phyloP scores from a whole-genome alignment of 2,329 filamentous ascomycete genomes.

The Pyrenochaeta sp. region DNA sequence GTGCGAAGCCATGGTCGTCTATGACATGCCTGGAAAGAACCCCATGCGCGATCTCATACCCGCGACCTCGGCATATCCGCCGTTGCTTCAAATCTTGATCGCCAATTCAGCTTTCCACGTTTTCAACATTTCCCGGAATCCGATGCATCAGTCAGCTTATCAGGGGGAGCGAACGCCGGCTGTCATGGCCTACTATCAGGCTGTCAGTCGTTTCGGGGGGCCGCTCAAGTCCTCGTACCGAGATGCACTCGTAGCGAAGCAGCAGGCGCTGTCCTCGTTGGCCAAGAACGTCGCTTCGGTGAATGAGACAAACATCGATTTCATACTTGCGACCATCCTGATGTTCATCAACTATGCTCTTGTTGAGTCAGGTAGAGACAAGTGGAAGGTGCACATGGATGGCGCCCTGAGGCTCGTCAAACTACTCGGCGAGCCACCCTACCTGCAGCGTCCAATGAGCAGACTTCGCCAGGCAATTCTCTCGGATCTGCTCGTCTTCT shows the following conservation, averaged over 20 bases:
- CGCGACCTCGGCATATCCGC: conserved; percentile 53
- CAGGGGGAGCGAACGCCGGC: conserved; percentile 41
- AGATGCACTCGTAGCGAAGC: conserved; percentile 56
- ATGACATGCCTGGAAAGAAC: conserved; percentile 55
- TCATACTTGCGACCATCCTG: conserved; percentile 56
- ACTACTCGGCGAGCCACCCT: conserved; percentile 42
- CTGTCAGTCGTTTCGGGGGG: conserved; percentile 49
- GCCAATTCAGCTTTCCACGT: conserved; percentile 59
- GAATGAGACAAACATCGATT: conserved; percentile 45
- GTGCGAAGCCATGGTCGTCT: conserved; percentile 62
- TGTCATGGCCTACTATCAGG: conserved; percentile 44
- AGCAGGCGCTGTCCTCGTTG: conserved; percentile 55
- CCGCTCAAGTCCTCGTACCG: conserved; percentile 39
- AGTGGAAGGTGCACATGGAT: conserved; percentile 61
- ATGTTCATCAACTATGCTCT: conserved; percentile 60
- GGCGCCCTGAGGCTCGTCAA: conserved; percentile 58
- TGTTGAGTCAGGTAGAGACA: conserved; percentile 59
- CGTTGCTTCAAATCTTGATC: conserved; percentile 56
- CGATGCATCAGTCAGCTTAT: conserved; percentile 42
- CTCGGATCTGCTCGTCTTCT: conserved; percentile 47
- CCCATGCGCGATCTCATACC: conserved; percentile 59
- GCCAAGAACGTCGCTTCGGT: conserved; percentile 42
- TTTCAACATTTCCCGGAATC: conserved; percentile 49
- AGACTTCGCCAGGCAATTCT: conserved; percentile 42
- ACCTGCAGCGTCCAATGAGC: conserved; percentile 39